These are phyloP conservation scores for Colletotrichum sp. DNA, from an alignment of 2,329 filamentous ascomycete genomes.

Conservation along the genomic window DNA sequence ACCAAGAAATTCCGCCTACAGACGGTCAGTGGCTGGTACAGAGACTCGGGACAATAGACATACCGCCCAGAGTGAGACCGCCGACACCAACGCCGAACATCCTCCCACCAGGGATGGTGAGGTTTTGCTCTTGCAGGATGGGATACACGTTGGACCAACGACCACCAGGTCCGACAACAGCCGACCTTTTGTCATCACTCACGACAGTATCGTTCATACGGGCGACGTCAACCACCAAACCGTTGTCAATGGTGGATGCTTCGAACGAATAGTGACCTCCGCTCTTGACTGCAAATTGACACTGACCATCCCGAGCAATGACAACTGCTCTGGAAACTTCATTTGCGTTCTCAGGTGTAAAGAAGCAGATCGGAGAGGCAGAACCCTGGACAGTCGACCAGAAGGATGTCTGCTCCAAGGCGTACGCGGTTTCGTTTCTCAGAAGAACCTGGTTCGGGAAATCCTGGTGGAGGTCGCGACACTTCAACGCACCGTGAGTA, in stretches of 20 bases:
- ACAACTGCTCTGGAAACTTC: slow-evolving; percentile 24
- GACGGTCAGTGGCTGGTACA: neutral
- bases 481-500: neutral
- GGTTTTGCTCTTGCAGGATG: slow-evolving; percentile 31
- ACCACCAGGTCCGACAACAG: slow-evolving; percentile 40
- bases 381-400: neutral
- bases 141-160: slow-evolving; percentile 44
- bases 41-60: neutral
- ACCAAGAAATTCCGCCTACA: slow-evolving; percentile 45
- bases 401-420: neutral
- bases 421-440: neutral
- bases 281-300: slow-evolving; percentile 44
- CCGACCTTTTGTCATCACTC: slow-evolving; percentile 31
- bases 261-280: slow-evolving; percentile 50
- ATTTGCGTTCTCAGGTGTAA: neutral
- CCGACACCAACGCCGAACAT: slow-evolving; percentile 43
- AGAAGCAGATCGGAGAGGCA: neutral
- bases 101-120: slow-evolving; percentile 43
- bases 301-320: neutral
- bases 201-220: slow-evolving; percentile 36
- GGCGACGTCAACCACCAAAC: slow-evolving; percentile 40
- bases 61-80: slow-evolving; percentile 40
- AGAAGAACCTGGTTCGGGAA: neutral
- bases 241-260: slow-evolving; percentile 38
- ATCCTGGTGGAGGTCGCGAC: neutral